phyloP scores from a whole-genome alignment of 192 early-diverging fungal species.

The Jimgerdemannia flammicorona region DNA sequence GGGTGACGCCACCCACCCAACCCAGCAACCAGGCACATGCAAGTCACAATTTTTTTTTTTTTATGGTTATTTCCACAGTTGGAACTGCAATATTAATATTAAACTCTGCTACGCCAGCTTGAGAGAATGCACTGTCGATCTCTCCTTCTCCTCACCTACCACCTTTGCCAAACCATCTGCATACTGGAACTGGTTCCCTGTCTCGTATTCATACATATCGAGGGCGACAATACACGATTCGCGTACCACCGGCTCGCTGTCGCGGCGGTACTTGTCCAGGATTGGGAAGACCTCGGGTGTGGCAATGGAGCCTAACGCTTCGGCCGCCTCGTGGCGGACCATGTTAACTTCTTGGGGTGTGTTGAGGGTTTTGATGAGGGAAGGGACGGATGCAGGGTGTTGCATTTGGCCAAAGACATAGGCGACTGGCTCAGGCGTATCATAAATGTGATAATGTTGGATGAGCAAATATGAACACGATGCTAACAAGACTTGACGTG shows the following conservation, averaged over 20 bases:
- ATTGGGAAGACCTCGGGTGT: slow-evolving; percentile 77
- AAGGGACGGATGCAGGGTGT: slow-evolving; percentile 84
- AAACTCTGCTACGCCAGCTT: background rate
- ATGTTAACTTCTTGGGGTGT: slow-evolving; percentile 79
- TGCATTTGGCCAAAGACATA: slow-evolving; percentile 99
- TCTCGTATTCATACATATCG: slow-evolving; percentile 96
- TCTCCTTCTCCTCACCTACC: background rate
- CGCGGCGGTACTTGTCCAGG: slow-evolving; percentile 67
- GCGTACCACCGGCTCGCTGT: slow-evolving; percentile 80
- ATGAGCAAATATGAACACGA: slow-evolving; percentile 3
- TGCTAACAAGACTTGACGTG: background rate
- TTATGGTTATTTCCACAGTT: no score
- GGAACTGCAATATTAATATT: no score
- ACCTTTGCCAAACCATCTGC: slow-evolving; percentile 52
- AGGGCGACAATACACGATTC: slow-evolving; percentile 92
- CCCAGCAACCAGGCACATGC: no score
- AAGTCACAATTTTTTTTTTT: no score
- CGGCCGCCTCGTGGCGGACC: slow-evolving; percentile 97
- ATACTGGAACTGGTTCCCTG: slow-evolving; percentile 83
- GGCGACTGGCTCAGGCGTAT: slow-evolving; percentile 39
- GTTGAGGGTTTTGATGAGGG: slow-evolving; percentile 71
- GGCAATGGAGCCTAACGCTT: slow-evolving; percentile 95
- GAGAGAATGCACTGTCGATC: background rate
- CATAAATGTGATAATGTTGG: background rate
- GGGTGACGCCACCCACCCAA: no score